Base-by-base conservation (phyloP, 345 rosid genomes). In the Microcos paniculata region DNA sequence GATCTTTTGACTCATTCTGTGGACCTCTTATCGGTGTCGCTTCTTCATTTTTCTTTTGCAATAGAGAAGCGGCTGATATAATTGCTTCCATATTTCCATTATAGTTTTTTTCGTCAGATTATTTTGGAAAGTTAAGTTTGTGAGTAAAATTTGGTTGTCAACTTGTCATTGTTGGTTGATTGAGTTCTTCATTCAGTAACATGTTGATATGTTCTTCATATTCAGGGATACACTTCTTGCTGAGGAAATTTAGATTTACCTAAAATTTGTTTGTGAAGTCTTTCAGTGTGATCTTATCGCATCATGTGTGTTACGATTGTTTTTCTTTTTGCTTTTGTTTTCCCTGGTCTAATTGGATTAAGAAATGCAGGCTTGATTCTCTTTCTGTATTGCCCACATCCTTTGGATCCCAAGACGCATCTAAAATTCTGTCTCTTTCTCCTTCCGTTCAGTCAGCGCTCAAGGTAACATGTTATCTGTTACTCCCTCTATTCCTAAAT, bases 311-410 rank as follows among this genome's bases (percentile, higher is more conserved):
- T 51, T 70, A 43, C 72, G 66, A 61, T 48, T 11, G 13, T 49
- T 38, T 58, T 55, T 35, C 73, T 65, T 70, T 45, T 72, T 1
- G 35, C 46, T 82, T 24, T 52, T 6, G 63, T 76, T 57, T 33
- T 58, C 10, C 59, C 67, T 80, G 71, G 71, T 80, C 67, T 78
- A 69, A 81, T 79, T 74, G 72, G 66, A 74, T 68, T 70, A 57
- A 65, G 78, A 16, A 65, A 74, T 88, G 86, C 90, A 95, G 99
- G 99, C 87, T 95, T 65, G 97, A 91, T 85, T 86, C 94, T 63
- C 92, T 93, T 70, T 86, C 99, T 75, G 87, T 93, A 77, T 82
- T 95, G 72, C 93, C 98, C 42, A 13, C 94, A 21, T 88, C 88
- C 26, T 90, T 95, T 78, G 84, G 86, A 69, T 35, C 85, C 38